Evolutionary conservation across 768 basidiomycete genomes (phyloP).

Genomic region (Pisolithus orientalis): DNA sequence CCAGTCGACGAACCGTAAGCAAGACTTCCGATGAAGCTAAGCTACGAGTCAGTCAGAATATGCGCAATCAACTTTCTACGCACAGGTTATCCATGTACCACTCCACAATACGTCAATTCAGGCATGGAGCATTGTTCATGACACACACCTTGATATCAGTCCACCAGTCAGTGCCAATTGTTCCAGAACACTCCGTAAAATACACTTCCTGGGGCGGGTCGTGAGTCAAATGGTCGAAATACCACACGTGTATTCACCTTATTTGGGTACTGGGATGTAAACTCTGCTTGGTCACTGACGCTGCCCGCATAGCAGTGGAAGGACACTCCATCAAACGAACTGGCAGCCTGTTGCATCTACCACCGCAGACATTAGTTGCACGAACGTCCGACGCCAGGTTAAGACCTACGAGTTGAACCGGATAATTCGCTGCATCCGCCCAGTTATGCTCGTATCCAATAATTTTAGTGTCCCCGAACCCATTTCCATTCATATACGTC

Average conservation of each 20-base stretch:
- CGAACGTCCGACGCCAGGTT: background rate
- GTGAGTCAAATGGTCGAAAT: background rate
- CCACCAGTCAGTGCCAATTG: constrained; percentile 71
- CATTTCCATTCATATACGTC: constrained; percentile 55
- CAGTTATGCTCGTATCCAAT: constrained; percentile 75
- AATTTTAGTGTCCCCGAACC: constrained; percentile 52
- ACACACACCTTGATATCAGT: constrained; percentile 59
- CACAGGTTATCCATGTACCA: constrained; percentile 70
- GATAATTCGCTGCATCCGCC: constrained; percentile 58
- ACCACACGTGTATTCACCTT: constrained; percentile 31
- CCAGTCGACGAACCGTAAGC: constrained; percentile 33
- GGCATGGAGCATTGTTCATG: too few relatives aligned
- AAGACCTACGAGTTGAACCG: constrained; percentile 43
- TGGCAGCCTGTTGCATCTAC: constrained; percentile 50
- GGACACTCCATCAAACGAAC: constrained; percentile 55
- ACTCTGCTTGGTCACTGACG: constrained; percentile 47
- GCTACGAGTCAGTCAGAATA: constrained; percentile 13
- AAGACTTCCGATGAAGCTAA: constrained; percentile 35
- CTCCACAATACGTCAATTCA: constrained; percentile 25
- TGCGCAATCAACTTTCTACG: constrained; percentile 9
- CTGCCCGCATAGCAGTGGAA: constrained; percentile 69
- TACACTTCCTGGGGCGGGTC: constrained; percentile 29
- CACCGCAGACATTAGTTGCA: constrained; percentile 1
- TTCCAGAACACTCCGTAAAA: constrained; percentile 61
- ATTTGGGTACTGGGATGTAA: constrained; percentile 47